Conservation (phyloP, 106 monocot species). For the Cymbidium sinense region DNA sequence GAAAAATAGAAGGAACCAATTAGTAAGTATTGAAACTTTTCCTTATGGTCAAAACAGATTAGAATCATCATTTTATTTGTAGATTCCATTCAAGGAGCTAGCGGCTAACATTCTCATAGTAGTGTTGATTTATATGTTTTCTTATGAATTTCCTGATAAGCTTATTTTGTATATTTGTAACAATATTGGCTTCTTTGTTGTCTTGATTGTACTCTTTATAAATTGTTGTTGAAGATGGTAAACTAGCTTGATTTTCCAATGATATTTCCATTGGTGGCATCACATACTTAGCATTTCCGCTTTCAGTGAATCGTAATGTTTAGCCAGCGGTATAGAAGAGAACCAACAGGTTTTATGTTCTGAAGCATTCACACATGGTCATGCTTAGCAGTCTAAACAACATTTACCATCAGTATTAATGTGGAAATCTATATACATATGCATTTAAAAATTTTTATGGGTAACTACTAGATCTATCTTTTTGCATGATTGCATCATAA, state of each 20-base stretch:
- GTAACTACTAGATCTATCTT: too few relatives aligned
- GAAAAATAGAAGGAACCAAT: too few relatives aligned
- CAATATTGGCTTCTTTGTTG: background rate
- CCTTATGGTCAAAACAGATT: too few relatives aligned
- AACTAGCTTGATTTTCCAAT: background rate
- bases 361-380: background rate
- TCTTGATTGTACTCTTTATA: background rate
- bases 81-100: too few relatives aligned
- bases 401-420: background rate
- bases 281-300: background rate
- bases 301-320: background rate
- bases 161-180: background rate
- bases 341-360: background rate
- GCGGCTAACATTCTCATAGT: too few relatives aligned
- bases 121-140: background rate
- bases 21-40: too few relatives aligned
- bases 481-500: too few relatives aligned
- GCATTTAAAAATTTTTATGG: background rate
- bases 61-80: too few relatives aligned
- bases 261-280: background rate
- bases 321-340: background rate
- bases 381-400: background rate
- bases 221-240: background rate
- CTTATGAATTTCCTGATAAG: background rate
- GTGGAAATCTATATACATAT: background rate